A percentile compares a stretch with the other conserved stretches of the same genome.
These are phyloP conservation scores for Pistacia integerrima DNA, from an alignment of 345 rosid species.

Conservation along the genomic window DNA sequence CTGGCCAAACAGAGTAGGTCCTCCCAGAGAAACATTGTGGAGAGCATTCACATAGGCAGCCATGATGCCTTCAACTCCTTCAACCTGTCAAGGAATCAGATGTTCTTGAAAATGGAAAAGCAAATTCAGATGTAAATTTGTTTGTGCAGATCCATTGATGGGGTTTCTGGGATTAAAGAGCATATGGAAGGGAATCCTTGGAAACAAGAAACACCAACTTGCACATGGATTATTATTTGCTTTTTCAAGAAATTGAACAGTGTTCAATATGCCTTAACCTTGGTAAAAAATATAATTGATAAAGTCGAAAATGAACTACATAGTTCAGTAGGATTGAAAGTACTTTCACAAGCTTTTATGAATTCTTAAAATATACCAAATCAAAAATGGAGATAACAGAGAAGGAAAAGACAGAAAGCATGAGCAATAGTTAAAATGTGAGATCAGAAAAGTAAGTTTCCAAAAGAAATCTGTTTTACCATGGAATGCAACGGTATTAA, in stretches of 20 bases:
- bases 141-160: neutral
- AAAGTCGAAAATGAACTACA: neutral
- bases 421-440: too few relatives aligned
- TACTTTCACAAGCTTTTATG: neutral
- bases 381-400: neutral
- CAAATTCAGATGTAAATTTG: neutral
- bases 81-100: constrained; percentile 55
- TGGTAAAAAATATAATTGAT: neutral
- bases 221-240: neutral
- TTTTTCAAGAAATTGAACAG: too few relatives aligned
- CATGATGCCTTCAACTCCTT: constrained; percentile 85
- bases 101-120: neutral
- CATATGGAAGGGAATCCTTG: too few relatives aligned
- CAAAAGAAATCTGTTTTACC: too few relatives aligned
- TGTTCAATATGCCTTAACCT: neutral
- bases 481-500: too few relatives aligned
- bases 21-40: constrained; percentile 55
- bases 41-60: constrained; percentile 62
- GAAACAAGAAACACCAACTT: neutral
- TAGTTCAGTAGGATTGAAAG: neutral
- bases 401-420: neutral
- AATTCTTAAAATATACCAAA: neutral
- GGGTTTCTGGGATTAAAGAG: neutral
- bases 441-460: too few relatives aligned
- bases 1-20: constrained; percentile 70